phyloP scores from a whole-genome alignment of 2,329 filamentous ascomycete genomes.

The Penicillium sp. region DNA sequence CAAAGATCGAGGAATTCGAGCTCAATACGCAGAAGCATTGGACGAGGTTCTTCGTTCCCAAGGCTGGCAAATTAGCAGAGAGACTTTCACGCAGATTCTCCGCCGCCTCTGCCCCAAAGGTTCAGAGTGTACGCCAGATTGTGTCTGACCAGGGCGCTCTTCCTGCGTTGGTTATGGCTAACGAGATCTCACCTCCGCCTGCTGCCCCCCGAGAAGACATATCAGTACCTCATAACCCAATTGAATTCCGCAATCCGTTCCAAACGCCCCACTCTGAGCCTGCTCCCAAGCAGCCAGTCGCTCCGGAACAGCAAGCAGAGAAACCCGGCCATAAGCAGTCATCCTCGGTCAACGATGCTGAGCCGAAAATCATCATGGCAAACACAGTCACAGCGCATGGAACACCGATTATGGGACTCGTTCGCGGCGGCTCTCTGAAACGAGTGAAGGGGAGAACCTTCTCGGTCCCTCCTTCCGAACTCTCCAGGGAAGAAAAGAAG shows the following conservation, averaged over 20 bases:
- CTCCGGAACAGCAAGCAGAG: slow-evolving; percentile 5
- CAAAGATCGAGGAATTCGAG: slow-evolving; percentile 12
- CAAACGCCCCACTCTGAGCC: slow-evolving; percentile 11
- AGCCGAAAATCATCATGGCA: slow-evolving; percentile 23
- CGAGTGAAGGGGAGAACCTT: slow-evolving; percentile 32
- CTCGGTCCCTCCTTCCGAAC: slow-evolving; percentile 29
- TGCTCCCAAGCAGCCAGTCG: not conserved
- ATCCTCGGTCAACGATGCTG: slow-evolving; percentile 22
- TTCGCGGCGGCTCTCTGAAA: slow-evolving; percentile 28
- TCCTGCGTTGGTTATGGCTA: slow-evolving; percentile 51
- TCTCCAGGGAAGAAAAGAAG: slow-evolving; percentile 26
- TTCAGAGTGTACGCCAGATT: slow-evolving; percentile 43
- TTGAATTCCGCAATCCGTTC: slow-evolving; percentile 37
- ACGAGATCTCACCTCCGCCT: slow-evolving; percentile 31
- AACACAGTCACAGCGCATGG: slow-evolving; percentile 22
- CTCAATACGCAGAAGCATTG: slow-evolving; percentile 27
- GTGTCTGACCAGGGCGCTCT: slow-evolving; percentile 43
- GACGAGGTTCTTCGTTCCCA: slow-evolving; percentile 41
- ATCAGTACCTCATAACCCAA: slow-evolving; percentile 19
- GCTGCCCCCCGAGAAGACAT: slow-evolving; percentile 24
- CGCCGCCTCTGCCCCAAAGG: slow-evolving; percentile 36
- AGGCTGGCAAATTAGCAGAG: slow-evolving; percentile 24
- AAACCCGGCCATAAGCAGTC: slow-evolving; percentile 17
- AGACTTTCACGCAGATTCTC: slow-evolving; percentile 43
- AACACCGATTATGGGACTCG: slow-evolving; percentile 32